phyloP scores from a whole-genome alignment of 2,329 filamentous ascomycete genomes.

The Diaporthe eres region DNA sequence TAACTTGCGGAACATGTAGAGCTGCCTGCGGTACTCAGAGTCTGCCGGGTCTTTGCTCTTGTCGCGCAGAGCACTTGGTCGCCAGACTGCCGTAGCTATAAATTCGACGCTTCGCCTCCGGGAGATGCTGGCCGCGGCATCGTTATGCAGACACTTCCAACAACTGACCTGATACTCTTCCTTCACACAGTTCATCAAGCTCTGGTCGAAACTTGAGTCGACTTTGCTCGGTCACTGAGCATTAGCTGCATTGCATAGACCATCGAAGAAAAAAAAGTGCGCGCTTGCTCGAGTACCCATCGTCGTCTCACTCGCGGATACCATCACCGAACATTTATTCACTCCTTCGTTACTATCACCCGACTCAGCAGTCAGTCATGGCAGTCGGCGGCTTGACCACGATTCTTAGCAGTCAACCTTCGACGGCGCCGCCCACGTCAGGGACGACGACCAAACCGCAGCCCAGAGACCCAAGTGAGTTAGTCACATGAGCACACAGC shows the following conservation, averaged over 20 bases:
- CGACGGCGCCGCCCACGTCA: neutral
- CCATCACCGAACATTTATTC: neutral
- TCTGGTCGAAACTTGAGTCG: neutral
- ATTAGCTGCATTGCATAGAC: neutral
- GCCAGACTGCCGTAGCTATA: slow-evolving; percentile 29
- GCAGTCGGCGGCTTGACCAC: neutral
- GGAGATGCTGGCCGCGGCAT: neutral
- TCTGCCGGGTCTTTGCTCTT: neutral
- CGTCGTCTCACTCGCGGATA: neutral
- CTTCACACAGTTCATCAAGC: neutral
- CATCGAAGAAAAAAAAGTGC: neutral
- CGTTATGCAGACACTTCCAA: slow-evolving; percentile 1
- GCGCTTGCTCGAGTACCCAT: neutral
- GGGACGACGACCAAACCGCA: slow-evolving; percentile 28
- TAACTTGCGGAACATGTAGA: slow-evolving; percentile 25
- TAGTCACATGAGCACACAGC: slow-evolving; percentile 37
- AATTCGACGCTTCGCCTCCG: slow-evolving; percentile 26
- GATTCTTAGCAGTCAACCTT: neutral
- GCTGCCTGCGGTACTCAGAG: slow-evolving; percentile 2
- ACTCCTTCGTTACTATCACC: neutral
- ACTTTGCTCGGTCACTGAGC: neutral
- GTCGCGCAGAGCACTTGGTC: neutral
- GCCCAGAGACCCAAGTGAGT: slow-evolving; percentile 40
- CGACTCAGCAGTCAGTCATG: slow-evolving; percentile 7
- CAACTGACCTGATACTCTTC: neutral